These are phyloP conservation scores for Byssoonygena ceratinophila DNA, from an alignment of 2,329 filamentous ascomycete genomes.

Conservation along the genomic window DNA sequence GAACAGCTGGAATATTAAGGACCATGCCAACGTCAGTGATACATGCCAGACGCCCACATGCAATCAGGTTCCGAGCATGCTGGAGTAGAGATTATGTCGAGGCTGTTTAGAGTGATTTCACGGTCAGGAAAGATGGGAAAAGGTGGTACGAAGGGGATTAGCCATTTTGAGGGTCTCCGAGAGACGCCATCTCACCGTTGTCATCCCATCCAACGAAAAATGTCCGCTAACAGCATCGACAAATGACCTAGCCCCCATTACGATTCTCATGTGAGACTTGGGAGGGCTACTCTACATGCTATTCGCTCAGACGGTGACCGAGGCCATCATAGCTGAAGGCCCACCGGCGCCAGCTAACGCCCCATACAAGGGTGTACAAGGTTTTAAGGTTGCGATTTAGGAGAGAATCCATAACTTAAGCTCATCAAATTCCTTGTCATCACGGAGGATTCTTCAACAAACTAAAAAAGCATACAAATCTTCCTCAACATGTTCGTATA, in stretches of 20 bases:
- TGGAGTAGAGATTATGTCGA: background rate
- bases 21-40: conserved; percentile 18
- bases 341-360: conserved; percentile 7
- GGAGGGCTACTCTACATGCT: background rate
- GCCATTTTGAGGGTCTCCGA: conserved; percentile 4
- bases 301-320: conserved; percentile 5
- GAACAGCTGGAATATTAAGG: conserved; percentile 15
- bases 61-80: conserved; percentile 10
- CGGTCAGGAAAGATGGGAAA: background rate
- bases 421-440: background rate
- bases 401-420: conserved; percentile 6
- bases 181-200: background rate
- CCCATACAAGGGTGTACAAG: conserved; percentile 5
- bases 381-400: conserved; percentile 6
- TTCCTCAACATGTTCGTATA: conserved; percentile 8
- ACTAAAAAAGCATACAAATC: background rate
- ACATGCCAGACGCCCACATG: conserved; percentile 12
- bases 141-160: background rate
- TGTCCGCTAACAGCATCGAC: conserved; percentile 1
- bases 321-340: conserved; percentile 3
- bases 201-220: conserved; percentile 6
- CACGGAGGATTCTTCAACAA: background rate
- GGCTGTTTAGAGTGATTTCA: background rate
- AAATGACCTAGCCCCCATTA: conserved; percentile 1
- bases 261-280: conserved; percentile 7